A percentile compares a stretch with the other conserved stretches of the same genome.
Conservation (phyloP, 2,329 filamentous ascomycete species). For the Alternaria arbusti region DNA sequence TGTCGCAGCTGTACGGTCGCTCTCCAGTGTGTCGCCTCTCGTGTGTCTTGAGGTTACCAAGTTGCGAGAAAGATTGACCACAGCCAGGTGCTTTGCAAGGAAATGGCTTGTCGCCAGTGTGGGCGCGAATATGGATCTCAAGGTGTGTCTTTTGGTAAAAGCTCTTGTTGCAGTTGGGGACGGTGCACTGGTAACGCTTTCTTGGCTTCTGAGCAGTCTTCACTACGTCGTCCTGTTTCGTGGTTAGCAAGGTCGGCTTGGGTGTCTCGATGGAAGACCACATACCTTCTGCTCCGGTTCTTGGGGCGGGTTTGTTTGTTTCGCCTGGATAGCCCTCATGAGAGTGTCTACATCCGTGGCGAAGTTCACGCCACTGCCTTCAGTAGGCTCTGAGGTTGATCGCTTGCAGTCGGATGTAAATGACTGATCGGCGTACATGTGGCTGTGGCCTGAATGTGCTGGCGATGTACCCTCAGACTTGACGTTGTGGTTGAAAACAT, state of each 20-base stretch:
- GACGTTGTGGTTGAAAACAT: constrained; percentile 46
- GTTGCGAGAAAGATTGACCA: constrained; percentile 82
- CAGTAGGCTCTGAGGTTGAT: constrained; percentile 52
- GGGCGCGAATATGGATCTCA: constrained; percentile 84
- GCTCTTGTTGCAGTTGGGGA: constrained; percentile 76
- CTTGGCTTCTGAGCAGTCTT: constrained; percentile 52
- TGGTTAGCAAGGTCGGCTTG: constrained; percentile 1
- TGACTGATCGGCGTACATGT: constrained; percentile 45
- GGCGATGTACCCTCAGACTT: constrained; percentile 54
- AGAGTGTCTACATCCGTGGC: constrained; percentile 84
- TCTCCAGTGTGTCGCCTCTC: constrained; percentile 87
- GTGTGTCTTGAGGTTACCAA: constrained; percentile 92
- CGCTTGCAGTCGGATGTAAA: constrained; percentile 51
- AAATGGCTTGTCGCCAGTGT: constrained; percentile 90
- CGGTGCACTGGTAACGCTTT: constrained; percentile 76
- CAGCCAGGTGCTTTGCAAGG: constrained; percentile 75
- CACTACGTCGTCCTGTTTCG: constrained; percentile 28
- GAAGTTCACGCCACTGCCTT: constrained; percentile 64
- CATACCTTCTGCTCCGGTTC: constrained; percentile 43
- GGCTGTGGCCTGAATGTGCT: constrained; percentile 48
- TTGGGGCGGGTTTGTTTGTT: constrained; percentile 54
- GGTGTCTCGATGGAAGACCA: not conserved
- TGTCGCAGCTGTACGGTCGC: constrained; percentile 79
- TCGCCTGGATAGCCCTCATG: constrained; percentile 86
- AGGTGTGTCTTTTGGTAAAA: constrained; percentile 94